These are phyloP conservation scores for Xylona heveae DNA, from an alignment of 495 filamentous ascomycete species.

Conservation along the genomic window DNA sequence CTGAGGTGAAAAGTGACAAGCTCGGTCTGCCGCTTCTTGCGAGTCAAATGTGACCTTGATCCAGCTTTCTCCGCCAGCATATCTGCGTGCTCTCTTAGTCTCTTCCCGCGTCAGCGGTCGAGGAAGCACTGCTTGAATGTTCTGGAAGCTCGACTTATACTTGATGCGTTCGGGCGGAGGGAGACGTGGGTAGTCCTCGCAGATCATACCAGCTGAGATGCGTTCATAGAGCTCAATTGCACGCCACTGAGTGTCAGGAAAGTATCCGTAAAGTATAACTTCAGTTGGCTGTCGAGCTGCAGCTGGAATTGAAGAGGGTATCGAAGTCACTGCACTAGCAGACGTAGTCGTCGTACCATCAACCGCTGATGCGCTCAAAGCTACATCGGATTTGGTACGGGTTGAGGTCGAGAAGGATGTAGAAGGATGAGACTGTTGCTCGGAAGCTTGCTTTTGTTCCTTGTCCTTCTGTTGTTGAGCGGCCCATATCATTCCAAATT, in stretches of 20 bases:
- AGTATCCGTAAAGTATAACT: slow-evolving; percentile 68
- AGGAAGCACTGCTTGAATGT: slow-evolving; percentile 24
- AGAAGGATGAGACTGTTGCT: slow-evolving; percentile 23
- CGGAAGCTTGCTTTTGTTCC: slow-evolving; percentile 8
- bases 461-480: too few species aligned
- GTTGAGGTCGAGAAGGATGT: slow-evolving; percentile 20
- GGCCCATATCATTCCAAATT: slow-evolving; percentile 17
- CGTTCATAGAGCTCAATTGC: slow-evolving; percentile 71
- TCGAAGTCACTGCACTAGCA: not conserved
- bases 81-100: slow-evolving; percentile 50
- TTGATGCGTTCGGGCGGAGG: slow-evolving; percentile 29
- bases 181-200: slow-evolving; percentile 72
- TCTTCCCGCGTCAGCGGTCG: slow-evolving; percentile 43
- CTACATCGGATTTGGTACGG: slow-evolving; percentile 6
- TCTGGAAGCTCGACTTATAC: slow-evolving; percentile 36
- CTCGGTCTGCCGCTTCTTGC: slow-evolving; percentile 52
- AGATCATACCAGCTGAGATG: slow-evolving; percentile 49
- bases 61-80: slow-evolving; percentile 67
- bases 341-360: not conserved
- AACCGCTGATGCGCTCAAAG: slow-evolving; percentile 9
- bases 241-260: slow-evolving; percentile 52
- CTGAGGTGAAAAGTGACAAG: slow-evolving; percentile 54
- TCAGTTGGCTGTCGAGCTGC: slow-evolving; percentile 46
- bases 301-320: not conserved
- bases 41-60: slow-evolving; percentile 87